Conservation (phyloP, 768 basidiomycete species). For the Suillus spraguei region DNA sequence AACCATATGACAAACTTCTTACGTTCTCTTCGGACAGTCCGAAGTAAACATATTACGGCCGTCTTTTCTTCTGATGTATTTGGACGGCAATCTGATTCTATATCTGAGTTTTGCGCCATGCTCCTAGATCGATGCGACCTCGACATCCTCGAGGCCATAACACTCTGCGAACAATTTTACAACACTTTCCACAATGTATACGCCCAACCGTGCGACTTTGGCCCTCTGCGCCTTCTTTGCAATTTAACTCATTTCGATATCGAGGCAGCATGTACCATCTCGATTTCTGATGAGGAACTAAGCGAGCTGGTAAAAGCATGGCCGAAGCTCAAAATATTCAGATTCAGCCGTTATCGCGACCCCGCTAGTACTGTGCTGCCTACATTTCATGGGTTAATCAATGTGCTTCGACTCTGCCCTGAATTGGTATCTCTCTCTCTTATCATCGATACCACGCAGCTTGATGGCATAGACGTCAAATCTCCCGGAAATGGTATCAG, state of each 20-base stretch:
- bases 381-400: constrained; percentile 21
- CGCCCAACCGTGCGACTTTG: background rate
- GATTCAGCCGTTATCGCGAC: constrained; percentile 21
- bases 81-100: too few relatives aligned
- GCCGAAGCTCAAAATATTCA: constrained; percentile 24
- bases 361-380: constrained; percentile 21
- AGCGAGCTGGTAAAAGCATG: constrained; percentile 20
- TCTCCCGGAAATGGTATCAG: background rate
- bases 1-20: background rate
- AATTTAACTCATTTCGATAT: background rate
- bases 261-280: constrained; percentile 20
- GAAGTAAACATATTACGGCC: background rate
- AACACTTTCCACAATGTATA: background rate
- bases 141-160: background rate
- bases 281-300: constrained; percentile 20
- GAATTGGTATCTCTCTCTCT: constrained; percentile 21
- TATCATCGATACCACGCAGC: constrained; percentile 22
- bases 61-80: background rate
- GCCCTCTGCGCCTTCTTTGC: background rate
- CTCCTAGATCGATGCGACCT: background rate
- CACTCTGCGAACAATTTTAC: background rate
- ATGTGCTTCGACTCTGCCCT: constrained; percentile 17
- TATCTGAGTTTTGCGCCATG: background rate
- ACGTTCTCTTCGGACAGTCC: background rate
- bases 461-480: background rate